phyloP scores from a whole-genome alignment of 1,139 yeast genomes.

The Candida mesenterica region DNA sequence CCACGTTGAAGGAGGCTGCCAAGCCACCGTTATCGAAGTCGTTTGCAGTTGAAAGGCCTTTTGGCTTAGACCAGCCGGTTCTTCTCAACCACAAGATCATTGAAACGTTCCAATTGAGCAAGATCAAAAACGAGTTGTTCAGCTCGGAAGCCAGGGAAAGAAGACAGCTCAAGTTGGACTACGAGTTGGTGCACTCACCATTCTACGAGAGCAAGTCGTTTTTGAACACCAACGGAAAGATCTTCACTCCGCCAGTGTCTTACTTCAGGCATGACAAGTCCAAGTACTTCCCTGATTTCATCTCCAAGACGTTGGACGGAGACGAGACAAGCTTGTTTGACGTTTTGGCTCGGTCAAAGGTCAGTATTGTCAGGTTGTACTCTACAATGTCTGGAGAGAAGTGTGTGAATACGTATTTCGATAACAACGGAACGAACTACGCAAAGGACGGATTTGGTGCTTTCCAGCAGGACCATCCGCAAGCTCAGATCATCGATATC shows the following conservation, averaged over 20 bases:
- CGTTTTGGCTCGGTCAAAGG: slow-evolving; percentile 43
- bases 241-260: slow-evolving; percentile 76
- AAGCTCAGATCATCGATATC: slow-evolving; percentile 69
- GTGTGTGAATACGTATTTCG: slow-evolving; percentile 62
- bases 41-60: slow-evolving; percentile 32
- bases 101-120: slow-evolving; percentile 21
- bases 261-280: slow-evolving; percentile 76
- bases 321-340: slow-evolving; percentile 35
- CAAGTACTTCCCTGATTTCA: slow-evolving; percentile 80
- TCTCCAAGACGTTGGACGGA: slow-evolving; percentile 54
- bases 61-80: slow-evolving; percentile 38
- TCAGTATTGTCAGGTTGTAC: slow-evolving; percentile 63
- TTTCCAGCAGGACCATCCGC: slow-evolving; percentile 41
- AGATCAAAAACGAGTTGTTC: slow-evolving; percentile 29
- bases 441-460: slow-evolving; percentile 28
- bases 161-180: slow-evolving; percentile 56
- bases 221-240: slow-evolving; percentile 77
- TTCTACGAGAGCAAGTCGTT: slow-evolving; percentile 81
- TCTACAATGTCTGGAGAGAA: slow-evolving; percentile 73
- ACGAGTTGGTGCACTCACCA: slow-evolving; percentile 83
- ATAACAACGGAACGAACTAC: slow-evolving; percentile 36
- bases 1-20: slow-evolving; percentile 18
- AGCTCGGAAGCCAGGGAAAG: slow-evolving; percentile 48
- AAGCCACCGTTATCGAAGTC: slow-evolving; percentile 19
- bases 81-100: slow-evolving; percentile 25